These are phyloP conservation scores for Aphanomyces stellatus DNA, from an alignment of 352 stramenopile genomes.

Conservation along the genomic window DNA sequence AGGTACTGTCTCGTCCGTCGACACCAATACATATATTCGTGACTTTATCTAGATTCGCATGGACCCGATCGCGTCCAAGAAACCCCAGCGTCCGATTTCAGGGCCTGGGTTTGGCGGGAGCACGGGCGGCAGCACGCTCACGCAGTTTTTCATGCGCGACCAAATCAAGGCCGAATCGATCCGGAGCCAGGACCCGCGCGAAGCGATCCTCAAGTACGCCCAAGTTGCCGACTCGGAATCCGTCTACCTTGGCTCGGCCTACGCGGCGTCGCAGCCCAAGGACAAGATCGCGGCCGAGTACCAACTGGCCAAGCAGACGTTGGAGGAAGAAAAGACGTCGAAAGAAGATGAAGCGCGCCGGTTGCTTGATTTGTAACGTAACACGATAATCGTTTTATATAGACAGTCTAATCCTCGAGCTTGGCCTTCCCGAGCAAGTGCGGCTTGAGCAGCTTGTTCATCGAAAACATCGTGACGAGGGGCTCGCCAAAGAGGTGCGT, in stretches of 20 bases:
- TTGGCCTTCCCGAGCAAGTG: slow-evolving; percentile 27
- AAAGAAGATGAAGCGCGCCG: slow-evolving; percentile 69
- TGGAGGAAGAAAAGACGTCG: slow-evolving; percentile 70
- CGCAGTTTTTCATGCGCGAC: slow-evolving; percentile 83
- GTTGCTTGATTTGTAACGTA: slow-evolving; percentile 51
- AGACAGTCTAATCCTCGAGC: neutral
- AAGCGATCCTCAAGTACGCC: slow-evolving; percentile 82
- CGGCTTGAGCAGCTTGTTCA: slow-evolving; percentile 28
- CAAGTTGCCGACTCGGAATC: slow-evolving; percentile 61
- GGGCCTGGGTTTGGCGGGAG: slow-evolving; percentile 67
- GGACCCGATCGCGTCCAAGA: slow-evolving; percentile 66
- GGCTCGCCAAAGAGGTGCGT: slow-evolving; percentile 23
- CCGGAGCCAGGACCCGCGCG: slow-evolving; percentile 73
- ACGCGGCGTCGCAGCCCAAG: slow-evolving; percentile 36
- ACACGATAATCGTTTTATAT: neutral
- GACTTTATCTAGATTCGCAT: slow-evolving; percentile 25
- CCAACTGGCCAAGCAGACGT: slow-evolving; percentile 53
- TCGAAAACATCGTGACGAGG: slow-evolving; percentile 28
- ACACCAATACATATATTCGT: neutral
- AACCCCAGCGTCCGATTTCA: slow-evolving; percentile 62
- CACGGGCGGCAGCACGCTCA: slow-evolving; percentile 77
- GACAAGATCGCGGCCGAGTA: slow-evolving; percentile 68
- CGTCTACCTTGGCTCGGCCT: slow-evolving; percentile 54
- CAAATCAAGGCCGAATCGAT: slow-evolving; percentile 75
- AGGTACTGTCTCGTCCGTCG: slow-evolving; percentile 19